These are phyloP conservation scores for Cutaneotrichosporon cavernicola DNA, from an alignment of 1,284 basidiomycete genomes.

Conservation along the genomic window DNA sequence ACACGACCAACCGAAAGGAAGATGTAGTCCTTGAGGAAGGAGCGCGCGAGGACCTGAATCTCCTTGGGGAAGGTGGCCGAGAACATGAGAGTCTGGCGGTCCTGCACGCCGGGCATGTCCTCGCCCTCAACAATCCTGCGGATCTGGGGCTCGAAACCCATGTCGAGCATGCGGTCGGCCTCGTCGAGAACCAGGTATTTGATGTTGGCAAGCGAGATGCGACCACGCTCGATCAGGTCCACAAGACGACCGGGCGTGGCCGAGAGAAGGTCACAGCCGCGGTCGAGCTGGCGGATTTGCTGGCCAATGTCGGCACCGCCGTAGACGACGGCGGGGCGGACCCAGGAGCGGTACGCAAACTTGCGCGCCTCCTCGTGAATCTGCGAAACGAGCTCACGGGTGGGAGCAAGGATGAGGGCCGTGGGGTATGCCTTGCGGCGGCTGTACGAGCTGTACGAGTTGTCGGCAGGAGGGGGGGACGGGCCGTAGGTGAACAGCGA, in stretches of 20 bases:
- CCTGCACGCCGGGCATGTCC: conserved; percentile 91
- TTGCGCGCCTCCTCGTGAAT: conserved; percentile 99
- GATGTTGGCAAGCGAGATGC: conserved; percentile 94
- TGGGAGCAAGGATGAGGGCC: conserved; percentile 92
- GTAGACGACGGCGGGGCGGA: conserved; percentile 97
- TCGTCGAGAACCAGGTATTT: conserved; percentile 98
- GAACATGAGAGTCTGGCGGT: conserved; percentile 99
- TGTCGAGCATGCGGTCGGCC: conserved; percentile 99
- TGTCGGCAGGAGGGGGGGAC: conserved; percentile 58
- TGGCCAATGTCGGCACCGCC: conserved; percentile 97
- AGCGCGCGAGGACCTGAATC: conserved; percentile 94
- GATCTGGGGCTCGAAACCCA: conserved; percentile 99
- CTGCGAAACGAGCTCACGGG: conserved; percentile 97
- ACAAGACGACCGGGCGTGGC: conserved; percentile 99
- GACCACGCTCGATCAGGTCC: conserved; percentile 95
- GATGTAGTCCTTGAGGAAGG: conserved; percentile 92
- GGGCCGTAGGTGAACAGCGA: conserved; percentile 88
- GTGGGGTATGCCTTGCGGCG: conserved; percentile 91
- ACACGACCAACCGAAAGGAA: conserved; percentile 99
- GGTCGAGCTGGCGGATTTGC: conserved; percentile 91
- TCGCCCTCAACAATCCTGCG: conserved; percentile 96
- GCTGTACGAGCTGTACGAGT: conserved; percentile 64
- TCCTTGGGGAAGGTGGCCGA: conserved; percentile 98
- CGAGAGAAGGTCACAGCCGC: conserved; percentile 93
- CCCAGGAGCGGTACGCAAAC: conserved; percentile 99